These are phyloP conservation scores for Penicillium manginii DNA, from an alignment of 495 filamentous ascomycete genomes.

Conservation along the genomic window DNA sequence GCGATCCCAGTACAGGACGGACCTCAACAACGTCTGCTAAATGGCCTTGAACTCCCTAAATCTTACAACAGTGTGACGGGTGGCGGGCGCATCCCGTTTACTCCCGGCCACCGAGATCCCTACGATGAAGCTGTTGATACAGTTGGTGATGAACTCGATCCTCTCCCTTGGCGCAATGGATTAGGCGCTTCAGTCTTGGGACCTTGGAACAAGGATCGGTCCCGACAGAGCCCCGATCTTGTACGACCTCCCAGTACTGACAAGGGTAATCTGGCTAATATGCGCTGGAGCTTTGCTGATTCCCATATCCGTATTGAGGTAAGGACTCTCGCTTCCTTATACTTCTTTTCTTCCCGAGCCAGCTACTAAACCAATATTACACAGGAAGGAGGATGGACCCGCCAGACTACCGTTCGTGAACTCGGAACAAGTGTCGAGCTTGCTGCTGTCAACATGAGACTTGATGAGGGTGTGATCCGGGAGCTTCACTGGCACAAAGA, in stretches of 20 bases:
- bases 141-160: conserved; percentile 59
- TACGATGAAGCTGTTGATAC: conserved; percentile 59
- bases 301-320: conserved; percentile 69
- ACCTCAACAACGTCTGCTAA: conserved; percentile 1
- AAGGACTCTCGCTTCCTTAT: conserved; percentile 7
- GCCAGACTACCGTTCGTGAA: conserved; percentile 67
- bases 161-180: conserved; percentile 68
- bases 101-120: conserved; percentile 45
- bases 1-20: conserved; percentile 4
- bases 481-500: conserved; percentile 77
- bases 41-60: not conserved
- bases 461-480: conserved; percentile 68
- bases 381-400: conserved; percentile 70
- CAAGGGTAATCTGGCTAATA: conserved; percentile 62
- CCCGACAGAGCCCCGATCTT: conserved; percentile 65
- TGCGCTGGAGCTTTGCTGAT: conserved; percentile 71
- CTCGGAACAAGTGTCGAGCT: conserved; percentile 61
- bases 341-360: no score
- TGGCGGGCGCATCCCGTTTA: conserved; percentile 32
- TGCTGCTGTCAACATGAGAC: conserved; percentile 70
- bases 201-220: conserved; percentile 65
- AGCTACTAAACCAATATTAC: not conserved
- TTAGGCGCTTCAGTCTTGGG: conserved; percentile 64
- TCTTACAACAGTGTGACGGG: conserved; percentile 3
- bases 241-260: conserved; percentile 68